Evolutionary conservation across 805 yeast species (phyloP), one percentile per base, ranked within the genome.

Genomic region (Priceomyces haplophilus): DNA sequence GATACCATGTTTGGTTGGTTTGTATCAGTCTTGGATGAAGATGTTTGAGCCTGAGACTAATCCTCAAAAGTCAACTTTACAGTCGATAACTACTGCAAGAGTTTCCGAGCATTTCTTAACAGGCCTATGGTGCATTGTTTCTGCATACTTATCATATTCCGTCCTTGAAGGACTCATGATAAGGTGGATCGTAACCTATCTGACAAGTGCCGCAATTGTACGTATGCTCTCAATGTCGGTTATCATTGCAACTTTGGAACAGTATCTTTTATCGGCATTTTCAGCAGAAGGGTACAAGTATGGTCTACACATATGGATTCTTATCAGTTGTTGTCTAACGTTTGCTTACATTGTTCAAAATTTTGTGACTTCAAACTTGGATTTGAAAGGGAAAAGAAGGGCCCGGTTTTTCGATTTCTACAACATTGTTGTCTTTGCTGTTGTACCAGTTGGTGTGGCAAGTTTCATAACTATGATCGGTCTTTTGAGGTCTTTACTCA

Each of bases 371-470:
- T 83, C 89, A 42, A 83, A 85, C 56, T 58, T 85, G 42, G 81
- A 80, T 45, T 58, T 77, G 38, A 75, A 75, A 48, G 73, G 67
- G 4, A 58, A 68, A 52, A 50, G 62, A 23, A 64, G 62, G 44
- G 75, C 79, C 32, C 73, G 96, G 42, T 83, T 89, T 27, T 86
- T 90, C 46, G 95, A 91, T 59, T 72, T 90, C 42, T 88, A 88
- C 61, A 87, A 85, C 52, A 86, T 93, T 38, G 88, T 86, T 0
- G 97, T 91, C 1, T 91, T 88, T 67, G 97, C 98, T 2, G 99
- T 91, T 32, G 97, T 91, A n/a, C 99, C 99, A 0, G 88, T 91
- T 13, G 98, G 99, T 0, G 56, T 91, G 46, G 97, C 98, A 3
- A 87, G 97, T 53, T 91, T 93, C 55, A 65, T 90, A 18, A 89